These are phyloP conservation scores for Boeremia lycopersici DNA, from an alignment of 2,329 filamentous ascomycete species.

Conservation along the genomic window DNA sequence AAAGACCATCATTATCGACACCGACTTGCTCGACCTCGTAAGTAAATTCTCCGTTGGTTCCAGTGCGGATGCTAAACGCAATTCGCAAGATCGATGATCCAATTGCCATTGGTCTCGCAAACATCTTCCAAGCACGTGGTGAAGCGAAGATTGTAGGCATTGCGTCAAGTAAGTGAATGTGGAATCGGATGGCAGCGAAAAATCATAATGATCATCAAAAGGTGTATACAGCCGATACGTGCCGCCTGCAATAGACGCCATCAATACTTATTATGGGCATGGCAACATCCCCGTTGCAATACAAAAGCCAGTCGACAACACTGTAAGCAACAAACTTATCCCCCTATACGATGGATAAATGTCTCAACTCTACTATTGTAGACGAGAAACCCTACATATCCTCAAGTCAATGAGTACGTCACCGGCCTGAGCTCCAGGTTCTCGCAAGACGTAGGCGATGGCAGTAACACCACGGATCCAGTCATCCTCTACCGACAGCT, in stretches of 20 bases:
- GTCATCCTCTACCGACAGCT: background rate
- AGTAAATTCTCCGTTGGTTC: background rate
- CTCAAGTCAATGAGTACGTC: conserved; percentile 1
- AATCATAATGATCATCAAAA: background rate
- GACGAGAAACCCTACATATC: conserved; percentile 6
- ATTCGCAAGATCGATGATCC: background rate
- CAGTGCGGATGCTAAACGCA: background rate
- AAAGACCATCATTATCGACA: conserved; percentile 4
- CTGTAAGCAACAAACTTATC: background rate
- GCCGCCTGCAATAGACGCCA: conserved; percentile 6
- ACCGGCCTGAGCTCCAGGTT: background rate
- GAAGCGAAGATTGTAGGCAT: background rate
- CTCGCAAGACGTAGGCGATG: conserved; percentile 1
- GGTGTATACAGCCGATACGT: conserved; percentile 6
- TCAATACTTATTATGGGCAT: conserved; percentile 3
- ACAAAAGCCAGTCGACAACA: conserved; percentile 10
- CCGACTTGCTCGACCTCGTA: conserved; percentile 7
- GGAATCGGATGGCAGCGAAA: background rate
- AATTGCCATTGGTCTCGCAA: conserved; percentile 3
- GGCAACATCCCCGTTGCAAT: conserved; percentile 1
- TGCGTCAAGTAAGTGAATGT: background rate
- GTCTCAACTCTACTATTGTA: background rate
- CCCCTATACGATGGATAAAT: background rate
- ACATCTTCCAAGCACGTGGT: background rate
- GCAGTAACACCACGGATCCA: conserved; percentile 3